These are phyloP conservation scores for Fraxinus quadrangulata DNA, from an alignment of 257 asterid genomes.

Conservation along the genomic window DNA sequence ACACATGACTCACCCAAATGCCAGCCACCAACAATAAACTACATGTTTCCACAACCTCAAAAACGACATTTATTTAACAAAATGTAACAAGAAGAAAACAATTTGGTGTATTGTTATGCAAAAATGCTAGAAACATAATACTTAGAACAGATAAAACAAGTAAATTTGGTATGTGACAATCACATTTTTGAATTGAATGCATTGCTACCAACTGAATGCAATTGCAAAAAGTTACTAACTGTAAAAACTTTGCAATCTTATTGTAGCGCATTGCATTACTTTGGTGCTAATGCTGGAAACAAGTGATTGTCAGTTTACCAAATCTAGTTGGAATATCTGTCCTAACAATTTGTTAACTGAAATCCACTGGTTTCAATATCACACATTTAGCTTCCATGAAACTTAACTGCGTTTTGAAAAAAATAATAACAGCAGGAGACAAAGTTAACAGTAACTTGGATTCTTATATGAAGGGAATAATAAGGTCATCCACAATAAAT, in stretches of 20 bases:
- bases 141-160: slow-evolving; percentile 2
- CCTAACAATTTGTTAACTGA: background rate
- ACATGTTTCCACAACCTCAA: background rate
- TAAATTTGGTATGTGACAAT: background rate
- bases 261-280: background rate
- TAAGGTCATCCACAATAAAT: background rate
- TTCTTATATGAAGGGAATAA: background rate
- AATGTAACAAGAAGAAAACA: background rate
- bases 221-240: background rate
- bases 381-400: background rate
- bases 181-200: background rate
- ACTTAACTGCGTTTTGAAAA: background rate
- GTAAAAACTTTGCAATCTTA: background rate
- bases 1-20: background rate
- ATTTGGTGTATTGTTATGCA: background rate
- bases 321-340: background rate
- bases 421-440: background rate
- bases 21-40: background rate
- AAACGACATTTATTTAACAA: background rate
- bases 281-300: background rate
- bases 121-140: background rate
- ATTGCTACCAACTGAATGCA: slow-evolving; percentile 5
- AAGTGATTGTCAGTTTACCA: background rate
- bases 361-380: background rate
- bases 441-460: background rate